Conservation (phyloP, 306 rosid species). For the Hippophae rhamnoides region DNA sequence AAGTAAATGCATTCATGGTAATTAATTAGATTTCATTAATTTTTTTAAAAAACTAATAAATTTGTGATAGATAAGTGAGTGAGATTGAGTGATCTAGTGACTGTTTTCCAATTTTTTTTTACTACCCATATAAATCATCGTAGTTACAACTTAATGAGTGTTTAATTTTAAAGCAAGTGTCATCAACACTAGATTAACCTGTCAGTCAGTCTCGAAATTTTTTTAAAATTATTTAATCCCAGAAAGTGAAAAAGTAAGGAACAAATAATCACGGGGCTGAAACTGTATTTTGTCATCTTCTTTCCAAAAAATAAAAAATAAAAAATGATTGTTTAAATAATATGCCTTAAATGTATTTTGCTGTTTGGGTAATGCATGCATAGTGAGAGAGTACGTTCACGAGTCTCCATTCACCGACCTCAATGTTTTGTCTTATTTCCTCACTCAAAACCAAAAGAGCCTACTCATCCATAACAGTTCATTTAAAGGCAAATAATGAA, state of each 20-base stretch:
- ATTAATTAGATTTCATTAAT: too few relatives aligned
- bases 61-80: too few relatives aligned
- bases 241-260: slow-evolving; percentile 15
- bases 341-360: slow-evolving; percentile 18
- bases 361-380: slow-evolving; percentile 9
- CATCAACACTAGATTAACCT: too few relatives aligned
- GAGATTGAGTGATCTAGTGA: too few relatives aligned
- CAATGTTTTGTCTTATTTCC: background rate
- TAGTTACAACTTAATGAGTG: too few relatives aligned
- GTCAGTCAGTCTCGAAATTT: too few relatives aligned
- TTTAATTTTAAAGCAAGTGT: too few relatives aligned
- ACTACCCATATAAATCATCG: too few relatives aligned
- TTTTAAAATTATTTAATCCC: too few relatives aligned
- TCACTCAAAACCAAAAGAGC: slow-evolving; percentile 11
- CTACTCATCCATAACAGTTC: slow-evolving; percentile 10
- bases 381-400: slow-evolving; percentile 12
- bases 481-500: slow-evolving; percentile 1
- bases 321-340: slow-evolving; percentile 12
- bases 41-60: too few relatives aligned
- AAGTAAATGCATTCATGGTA: too few relatives aligned
- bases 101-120: too few relatives aligned
- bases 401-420: slow-evolving; percentile 18
- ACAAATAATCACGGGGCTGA: slow-evolving; percentile 61
- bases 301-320: slow-evolving; percentile 13
- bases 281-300: slow-evolving; percentile 47